phyloP scores from a whole-genome alignment of 169 alveolate genomes.

The Theileria parva region DNA sequence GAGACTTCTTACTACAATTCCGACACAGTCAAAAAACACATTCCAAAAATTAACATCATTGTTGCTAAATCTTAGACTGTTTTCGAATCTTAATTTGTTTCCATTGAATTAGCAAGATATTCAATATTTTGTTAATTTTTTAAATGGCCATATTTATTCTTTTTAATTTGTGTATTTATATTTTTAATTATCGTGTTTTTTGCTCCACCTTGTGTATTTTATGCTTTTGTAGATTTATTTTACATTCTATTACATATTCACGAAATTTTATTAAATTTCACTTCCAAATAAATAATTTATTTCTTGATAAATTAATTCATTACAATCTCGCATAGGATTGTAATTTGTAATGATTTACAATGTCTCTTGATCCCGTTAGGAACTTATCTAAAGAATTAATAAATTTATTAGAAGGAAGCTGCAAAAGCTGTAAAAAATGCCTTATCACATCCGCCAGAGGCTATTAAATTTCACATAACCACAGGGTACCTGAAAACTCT shows the following conservation, averaged over 20 bases:
- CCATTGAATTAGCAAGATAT: neutral
- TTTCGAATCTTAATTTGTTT: slow-evolving; percentile 19
- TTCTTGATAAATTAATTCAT: neutral
- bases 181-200: neutral
- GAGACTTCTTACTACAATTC: slow-evolving; percentile 71
- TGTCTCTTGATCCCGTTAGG: neutral
- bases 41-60: slow-evolving; percentile 71
- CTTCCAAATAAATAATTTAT: neutral
- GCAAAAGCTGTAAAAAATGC: neutral
- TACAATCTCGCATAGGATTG: neutral
- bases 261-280: neutral
- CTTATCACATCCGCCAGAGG: slow-evolving; percentile 37
- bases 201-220: neutral
- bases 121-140: slow-evolving; percentile 5
- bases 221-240: neutral
- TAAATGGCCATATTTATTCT: neutral
- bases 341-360: slow-evolving; percentile 8
- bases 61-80: slow-evolving; percentile 35
- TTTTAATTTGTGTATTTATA: slow-evolving; percentile 2
- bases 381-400: neutral
- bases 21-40: slow-evolving; percentile 64
- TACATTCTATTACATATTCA: neutral
- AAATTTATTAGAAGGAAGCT: slow-evolving; percentile 7
- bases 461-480: slow-evolving; percentile 24
- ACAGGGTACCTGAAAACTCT: slow-evolving; percentile 7